These are phyloP conservation scores for Penicillium sp. DNA, from an alignment of 2,329 filamentous ascomycete species.

Conservation along the genomic window DNA sequence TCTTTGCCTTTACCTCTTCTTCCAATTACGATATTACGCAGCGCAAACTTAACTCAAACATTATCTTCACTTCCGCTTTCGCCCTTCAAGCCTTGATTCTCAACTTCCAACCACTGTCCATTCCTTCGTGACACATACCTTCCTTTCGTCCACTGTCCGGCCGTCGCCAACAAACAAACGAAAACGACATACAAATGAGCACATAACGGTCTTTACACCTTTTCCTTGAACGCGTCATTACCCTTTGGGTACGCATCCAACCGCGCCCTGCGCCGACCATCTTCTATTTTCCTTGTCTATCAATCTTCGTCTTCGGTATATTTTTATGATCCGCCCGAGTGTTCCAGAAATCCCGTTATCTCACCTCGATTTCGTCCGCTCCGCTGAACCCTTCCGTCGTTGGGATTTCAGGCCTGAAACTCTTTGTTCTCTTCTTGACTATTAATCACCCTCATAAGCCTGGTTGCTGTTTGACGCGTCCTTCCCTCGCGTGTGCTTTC, in stretches of 20 bases:
- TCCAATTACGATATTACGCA: conserved; percentile 47
- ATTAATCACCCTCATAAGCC: conserved; percentile 32
- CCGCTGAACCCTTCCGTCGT: conserved; percentile 26
- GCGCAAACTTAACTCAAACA: conserved; percentile 32
- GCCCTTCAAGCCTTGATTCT: conserved; percentile 10
- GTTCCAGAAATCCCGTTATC: conserved; percentile 7
- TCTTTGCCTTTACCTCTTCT: conserved; percentile 26
- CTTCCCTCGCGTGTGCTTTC: conserved; percentile 20
- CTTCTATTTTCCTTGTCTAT: conserved; percentile 30
- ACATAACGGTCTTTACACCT: conserved; percentile 45
- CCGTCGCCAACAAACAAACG: conserved; percentile 23
- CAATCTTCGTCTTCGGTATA: conserved; percentile 29
- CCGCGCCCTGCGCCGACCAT: conserved; percentile 31
- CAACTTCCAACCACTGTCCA: conserved; percentile 17
- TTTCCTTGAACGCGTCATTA: conserved; percentile 37
- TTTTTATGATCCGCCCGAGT: conserved; percentile 22
- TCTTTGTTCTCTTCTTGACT: conserved; percentile 29
- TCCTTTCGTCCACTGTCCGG: conserved; percentile 22
- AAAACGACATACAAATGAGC: conserved; percentile 46
- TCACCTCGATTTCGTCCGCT: conserved; percentile 16
- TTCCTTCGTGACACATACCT: conserved; percentile 29
- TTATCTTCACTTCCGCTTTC: conserved; percentile 13
- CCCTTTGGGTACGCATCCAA: conserved; percentile 29
- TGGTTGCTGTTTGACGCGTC: conserved; percentile 32
- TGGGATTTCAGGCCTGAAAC: conserved; percentile 28